Base-by-base conservation (phyloP, 169 alveolate species). In the Eimeria zaria region DNA sequence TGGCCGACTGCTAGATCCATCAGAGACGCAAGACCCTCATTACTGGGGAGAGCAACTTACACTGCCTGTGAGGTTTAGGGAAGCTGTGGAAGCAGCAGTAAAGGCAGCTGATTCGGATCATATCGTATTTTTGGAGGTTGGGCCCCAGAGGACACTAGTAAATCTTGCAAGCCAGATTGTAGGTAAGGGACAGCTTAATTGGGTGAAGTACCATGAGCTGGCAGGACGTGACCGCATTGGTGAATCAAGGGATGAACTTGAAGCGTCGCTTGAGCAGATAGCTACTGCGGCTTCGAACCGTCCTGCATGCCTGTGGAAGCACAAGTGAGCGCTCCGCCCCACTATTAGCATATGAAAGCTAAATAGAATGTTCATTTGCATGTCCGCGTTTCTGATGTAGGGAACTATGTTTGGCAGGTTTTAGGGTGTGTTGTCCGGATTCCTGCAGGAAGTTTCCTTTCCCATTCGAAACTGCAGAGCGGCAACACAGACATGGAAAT, bases 1-100 rank as follows among this genome's bases (percentile, higher is more conserved):
- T 39, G 96, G 96, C 11, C 16, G 85, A 20, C 5, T 24, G 76
- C 89, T 39, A 1, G 76, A 64, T 18, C 46, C 76, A 58, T 55
- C 78, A 36, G 76, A 60, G 62, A 44, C 78, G 33, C 80, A 58
- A 20, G 78, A 84, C n/a, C 91, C 91, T 1, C 81, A 58, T 36
- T 97, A 97, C 69, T 97, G 98, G 98, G 95, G 95, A 14, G 95
- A 85, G 51, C 98, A 97, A 41, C 71, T 97, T 46, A 67, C 89
- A 44, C n/a, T 39, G 41, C 96, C 98, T n/a, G 98, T 97, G 48
- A 90, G 97, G 51, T 97, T 95, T 85, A 80, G 95, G 11, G 97
- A 95, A n/a, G 97, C 96, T 16, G 85, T 95, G 53, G 33, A 27
- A 33, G 88, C 97, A 2, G 78, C 95, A 1, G 76, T 80, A 16